Evolutionary conservation across 768 basidiomycete genomes (phyloP), one percentile per base, ranked within the genome.

Genomic region (Mycena galopus): DNA sequence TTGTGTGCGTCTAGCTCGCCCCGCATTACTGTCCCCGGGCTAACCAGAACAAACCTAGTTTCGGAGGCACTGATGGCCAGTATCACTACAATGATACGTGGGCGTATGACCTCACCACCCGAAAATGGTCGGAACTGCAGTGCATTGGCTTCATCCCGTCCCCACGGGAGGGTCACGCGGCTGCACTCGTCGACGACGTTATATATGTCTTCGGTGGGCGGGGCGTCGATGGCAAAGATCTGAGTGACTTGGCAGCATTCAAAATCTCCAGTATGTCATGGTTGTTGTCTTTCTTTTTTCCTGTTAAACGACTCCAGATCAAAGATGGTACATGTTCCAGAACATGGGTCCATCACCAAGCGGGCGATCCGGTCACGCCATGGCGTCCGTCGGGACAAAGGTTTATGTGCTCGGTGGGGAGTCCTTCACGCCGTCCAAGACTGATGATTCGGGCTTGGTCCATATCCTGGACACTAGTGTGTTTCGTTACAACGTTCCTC

Each of bases 261-360:
- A 98, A 97, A 84, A 91, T 99, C 70, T 92, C 96, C 12, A 99
- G 97, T 99, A 75, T 78, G 97, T 89, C 27, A 29, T 71, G 66
- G 42, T 57, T 53, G 63, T 39, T 53, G 63, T 39, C 33, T 66
- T 55, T 57, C 33, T 35, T n/a, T 63, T 56, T 16, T 35, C 73
- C 27, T 64, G 75, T 60, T 75, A 71, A 57, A 29, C 12, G 1
- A 39, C 53, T 56, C 33, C 79, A 98, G 97, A 96, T 82, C 95
- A 96, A 78, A 89, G 98, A 76, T 99, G 98, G 98, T 99, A 97
- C 84, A 99, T 97, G 96, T 99, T 99, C 86, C 96, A 98, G 82
- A 98, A 98, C 79, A 99, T 99, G 98, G 98, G 98, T 0, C 97
- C 97, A 21, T 90, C 95, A 19, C 98, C 98, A 0, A 92, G 88